Evolutionary conservation across 352 stramenopile species (phyloP).

Genomic region (Sclerospora graminicola): DNA sequence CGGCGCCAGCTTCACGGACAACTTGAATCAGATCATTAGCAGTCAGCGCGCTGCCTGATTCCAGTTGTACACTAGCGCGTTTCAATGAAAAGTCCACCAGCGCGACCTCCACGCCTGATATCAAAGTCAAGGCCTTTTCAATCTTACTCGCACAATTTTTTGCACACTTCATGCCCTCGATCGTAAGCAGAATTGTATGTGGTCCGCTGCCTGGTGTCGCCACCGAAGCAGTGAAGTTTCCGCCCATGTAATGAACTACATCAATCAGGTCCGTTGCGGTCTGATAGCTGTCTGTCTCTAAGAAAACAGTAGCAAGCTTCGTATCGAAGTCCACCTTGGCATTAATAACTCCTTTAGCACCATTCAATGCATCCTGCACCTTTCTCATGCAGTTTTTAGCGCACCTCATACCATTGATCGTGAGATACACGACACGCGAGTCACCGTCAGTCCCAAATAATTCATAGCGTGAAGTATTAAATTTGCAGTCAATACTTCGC

Average conservation of each 20-base stretch:
- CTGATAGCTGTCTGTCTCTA: conserved; percentile 57
- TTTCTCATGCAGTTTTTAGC: conserved; percentile 65
- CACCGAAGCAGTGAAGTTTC: conserved; percentile 57
- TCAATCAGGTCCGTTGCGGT: conserved; percentile 54
- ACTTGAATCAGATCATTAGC: conserved; percentile 50
- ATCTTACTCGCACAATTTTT: conserved; percentile 78
- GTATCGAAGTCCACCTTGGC: conserved; percentile 71
- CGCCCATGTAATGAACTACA: conserved; percentile 37
- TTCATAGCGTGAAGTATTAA: conserved; percentile 51
- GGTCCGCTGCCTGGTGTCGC: conserved; percentile 27
- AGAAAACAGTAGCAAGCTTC: conserved; percentile 65
- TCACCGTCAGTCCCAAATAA: conserved; percentile 44
- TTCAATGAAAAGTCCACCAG: conserved; percentile 61
- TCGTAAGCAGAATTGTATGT: conserved; percentile 39
- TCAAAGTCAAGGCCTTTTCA: conserved; percentile 35
- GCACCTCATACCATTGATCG: conserved; percentile 72
- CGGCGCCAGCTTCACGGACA: conserved; percentile 34
- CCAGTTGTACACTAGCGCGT: conserved; percentile 45
- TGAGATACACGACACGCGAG: conserved; percentile 67
- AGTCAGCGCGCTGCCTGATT: conserved; percentile 32
- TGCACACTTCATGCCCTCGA: conserved; percentile 73
- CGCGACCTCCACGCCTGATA: conserved; percentile 41
- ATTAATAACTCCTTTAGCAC: conserved; percentile 51
- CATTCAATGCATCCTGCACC: conserved; percentile 56
- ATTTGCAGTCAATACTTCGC: conserved; percentile 29